Evolutionary conservation across 1,284 basidiomycete species (phyloP).

Genomic region (Sporisorium exsertum): DNA sequence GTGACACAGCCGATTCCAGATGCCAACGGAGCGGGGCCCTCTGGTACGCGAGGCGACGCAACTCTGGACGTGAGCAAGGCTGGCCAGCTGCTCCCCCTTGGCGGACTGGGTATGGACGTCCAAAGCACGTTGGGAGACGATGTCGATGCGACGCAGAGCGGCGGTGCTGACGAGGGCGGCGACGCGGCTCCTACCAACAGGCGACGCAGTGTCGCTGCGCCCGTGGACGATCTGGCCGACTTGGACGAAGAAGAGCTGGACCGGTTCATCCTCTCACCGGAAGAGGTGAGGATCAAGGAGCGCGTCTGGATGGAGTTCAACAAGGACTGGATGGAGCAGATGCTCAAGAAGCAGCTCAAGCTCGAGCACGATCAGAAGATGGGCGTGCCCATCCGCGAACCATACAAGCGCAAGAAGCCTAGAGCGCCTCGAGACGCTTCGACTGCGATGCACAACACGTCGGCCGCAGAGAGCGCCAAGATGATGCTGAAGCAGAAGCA

Average conservation of each 20-base stretch:
- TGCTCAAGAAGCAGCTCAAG: constrained; percentile 65
- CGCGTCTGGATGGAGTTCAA: constrained; percentile 97
- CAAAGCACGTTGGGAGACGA: constrained; percentile 36
- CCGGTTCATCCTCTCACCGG: constrained; percentile 80
- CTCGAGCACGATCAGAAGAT: constrained; percentile 65
- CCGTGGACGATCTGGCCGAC: constrained; percentile 53
- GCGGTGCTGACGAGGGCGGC: constrained; percentile 31
- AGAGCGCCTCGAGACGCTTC: constrained; percentile 60
- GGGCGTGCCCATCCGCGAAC: constrained; percentile 57
- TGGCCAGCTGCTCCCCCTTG: constrained; percentile 48
- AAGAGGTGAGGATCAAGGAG: constrained; percentile 89
- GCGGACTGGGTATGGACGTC: constrained; percentile 56
- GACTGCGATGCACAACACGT: constrained; percentile 57
- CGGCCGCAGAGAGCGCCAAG: constrained; percentile 66
- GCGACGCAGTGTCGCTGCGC: constrained; percentile 17
- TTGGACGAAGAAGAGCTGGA: constrained; percentile 95
- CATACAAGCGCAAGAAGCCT: constrained; percentile 60
- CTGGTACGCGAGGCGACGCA: constrained; percentile 18
- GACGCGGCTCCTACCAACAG: constrained; percentile 15
- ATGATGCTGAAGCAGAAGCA: constrained; percentile 67
- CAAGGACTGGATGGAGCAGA: constrained; percentile 87
- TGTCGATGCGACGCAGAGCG: constrained; percentile 5
- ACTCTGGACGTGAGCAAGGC: constrained; percentile 41
- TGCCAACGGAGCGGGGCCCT: constrained; percentile 24
- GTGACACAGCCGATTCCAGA: constrained; percentile 30